A percentile compares a stretch with the other conserved stretches of the same genome.
Conservation (phyloP, 352 stramenopile species). For the Phytopythium oedochilum region DNA sequence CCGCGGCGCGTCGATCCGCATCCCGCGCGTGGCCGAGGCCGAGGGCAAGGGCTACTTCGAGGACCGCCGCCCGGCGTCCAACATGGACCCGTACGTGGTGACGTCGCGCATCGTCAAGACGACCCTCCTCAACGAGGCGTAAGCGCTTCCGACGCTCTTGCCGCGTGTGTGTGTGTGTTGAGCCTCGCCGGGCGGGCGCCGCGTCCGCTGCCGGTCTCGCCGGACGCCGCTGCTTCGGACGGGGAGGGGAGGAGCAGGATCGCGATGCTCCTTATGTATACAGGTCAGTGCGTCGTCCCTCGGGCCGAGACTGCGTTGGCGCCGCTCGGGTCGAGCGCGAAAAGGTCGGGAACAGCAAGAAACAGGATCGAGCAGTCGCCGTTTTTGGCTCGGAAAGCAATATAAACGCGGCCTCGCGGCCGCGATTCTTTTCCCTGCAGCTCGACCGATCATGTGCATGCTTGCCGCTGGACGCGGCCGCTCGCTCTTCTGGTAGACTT, state of each 20-base stretch:
- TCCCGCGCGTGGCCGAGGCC: conserved; percentile 88
- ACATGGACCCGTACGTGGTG: conserved; percentile 98
- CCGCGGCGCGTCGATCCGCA: conserved; percentile 92
- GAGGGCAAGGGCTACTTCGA: conserved; percentile 94
- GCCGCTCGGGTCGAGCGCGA: too few species aligned
- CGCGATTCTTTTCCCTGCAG: neutral
- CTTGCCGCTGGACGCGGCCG: too few species aligned
- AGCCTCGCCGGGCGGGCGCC: too few species aligned
- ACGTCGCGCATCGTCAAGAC: conserved; percentile 97
- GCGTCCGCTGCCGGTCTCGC: too few species aligned
- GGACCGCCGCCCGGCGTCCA: conserved; percentile 95
- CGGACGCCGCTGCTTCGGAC: neutral
- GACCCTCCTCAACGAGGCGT: conserved; percentile 84
- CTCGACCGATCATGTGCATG: too few species aligned
- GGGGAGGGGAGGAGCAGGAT: neutral
- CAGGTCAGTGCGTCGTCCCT: neutral
- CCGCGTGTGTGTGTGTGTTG: neutral
- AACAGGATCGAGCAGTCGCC: neutral
- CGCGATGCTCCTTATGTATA: conserved; percentile 20
- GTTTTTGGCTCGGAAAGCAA: conserved; percentile 3
- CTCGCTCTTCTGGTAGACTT: too few species aligned
- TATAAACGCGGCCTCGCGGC: neutral
- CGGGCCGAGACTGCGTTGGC: too few species aligned
- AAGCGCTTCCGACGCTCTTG: conserved; percentile 6
- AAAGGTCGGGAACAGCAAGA: too few species aligned